Evolutionary conservation across 2,329 filamentous ascomycete genomes (phyloP).

Genomic region (Thielaviopsis musarum): DNA sequence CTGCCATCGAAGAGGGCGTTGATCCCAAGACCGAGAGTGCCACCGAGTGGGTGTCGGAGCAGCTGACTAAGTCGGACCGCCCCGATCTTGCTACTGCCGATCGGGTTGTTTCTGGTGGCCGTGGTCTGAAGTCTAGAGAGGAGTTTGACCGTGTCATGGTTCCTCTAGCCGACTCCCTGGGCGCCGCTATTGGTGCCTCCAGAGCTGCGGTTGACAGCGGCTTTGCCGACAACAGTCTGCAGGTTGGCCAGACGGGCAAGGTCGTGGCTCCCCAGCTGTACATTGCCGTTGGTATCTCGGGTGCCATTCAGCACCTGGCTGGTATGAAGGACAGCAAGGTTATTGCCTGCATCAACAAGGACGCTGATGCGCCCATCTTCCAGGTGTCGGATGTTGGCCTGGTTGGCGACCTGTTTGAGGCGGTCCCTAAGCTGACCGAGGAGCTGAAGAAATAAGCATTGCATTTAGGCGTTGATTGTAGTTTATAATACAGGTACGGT

Average conservation of each 20-base stretch:
- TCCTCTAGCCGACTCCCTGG: slow-evolving; percentile 78
- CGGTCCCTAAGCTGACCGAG: slow-evolving; percentile 88
- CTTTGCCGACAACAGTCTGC: slow-evolving; percentile 94
- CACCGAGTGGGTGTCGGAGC: slow-evolving; percentile 86
- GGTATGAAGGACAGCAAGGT: slow-evolving; percentile 99
- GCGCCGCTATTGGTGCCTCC: slow-evolving; percentile 89
- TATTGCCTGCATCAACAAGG: slow-evolving; percentile 97
- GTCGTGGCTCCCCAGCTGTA: slow-evolving; percentile 94
- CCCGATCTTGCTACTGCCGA: slow-evolving; percentile 83
- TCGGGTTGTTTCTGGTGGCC: slow-evolving; percentile 81
- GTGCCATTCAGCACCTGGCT: slow-evolving; percentile 92
- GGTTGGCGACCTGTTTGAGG: slow-evolving; percentile 89
- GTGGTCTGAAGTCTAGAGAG: slow-evolving; percentile 93
- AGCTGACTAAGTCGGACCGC: slow-evolving; percentile 82
- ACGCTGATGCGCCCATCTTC: slow-evolving; percentile 92
- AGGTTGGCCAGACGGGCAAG: slow-evolving; percentile 97
- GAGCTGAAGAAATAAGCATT: slow-evolving; percentile 51
- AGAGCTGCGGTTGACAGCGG: slow-evolving; percentile 92
- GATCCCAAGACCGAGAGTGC: slow-evolving; percentile 62
- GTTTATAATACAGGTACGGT: background rate
- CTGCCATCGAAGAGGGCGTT: slow-evolving; percentile 60
- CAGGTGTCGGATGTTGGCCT: slow-evolving; percentile 93
- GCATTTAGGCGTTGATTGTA: background rate
- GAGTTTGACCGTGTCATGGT: slow-evolving; percentile 90
- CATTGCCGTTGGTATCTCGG: slow-evolving; percentile 86